A percentile compares a stretch with the other conserved stretches of the same genome.
These are phyloP conservation scores for Cucurbita maxima DNA, from an alignment of 306 rosid species.

Conservation along the genomic window DNA sequence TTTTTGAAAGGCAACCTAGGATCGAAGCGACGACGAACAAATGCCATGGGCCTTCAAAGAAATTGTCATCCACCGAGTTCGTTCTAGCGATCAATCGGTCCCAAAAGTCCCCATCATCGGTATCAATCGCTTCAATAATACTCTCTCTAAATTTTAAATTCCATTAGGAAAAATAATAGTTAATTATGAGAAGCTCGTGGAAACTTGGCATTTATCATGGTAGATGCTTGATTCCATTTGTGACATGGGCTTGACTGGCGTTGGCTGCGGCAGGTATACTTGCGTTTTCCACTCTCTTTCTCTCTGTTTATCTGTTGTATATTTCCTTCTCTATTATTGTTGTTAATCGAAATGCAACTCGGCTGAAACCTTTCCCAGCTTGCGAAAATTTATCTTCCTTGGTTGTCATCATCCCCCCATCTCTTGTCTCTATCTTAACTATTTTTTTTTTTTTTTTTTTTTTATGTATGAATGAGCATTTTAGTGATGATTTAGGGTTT, in stretches of 20 bases:
- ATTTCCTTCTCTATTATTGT: background rate
- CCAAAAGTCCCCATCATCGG: background rate
- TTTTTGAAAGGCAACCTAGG: background rate
- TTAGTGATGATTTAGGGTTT: background rate
- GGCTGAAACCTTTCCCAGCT: background rate
- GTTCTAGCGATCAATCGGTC: background rate
- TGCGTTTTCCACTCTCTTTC: background rate
- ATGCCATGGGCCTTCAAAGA: background rate
- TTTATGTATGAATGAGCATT: background rate
- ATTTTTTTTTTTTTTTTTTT: background rate
- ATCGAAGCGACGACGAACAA: background rate
- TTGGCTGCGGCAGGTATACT: background rate
- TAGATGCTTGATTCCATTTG: background rate
- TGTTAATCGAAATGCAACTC: background rate
- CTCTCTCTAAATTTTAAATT: background rate
- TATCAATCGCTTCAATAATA: background rate
- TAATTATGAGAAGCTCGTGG: background rate
- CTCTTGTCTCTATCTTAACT: background rate
- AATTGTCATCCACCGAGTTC: background rate
- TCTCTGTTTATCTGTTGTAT: background rate
- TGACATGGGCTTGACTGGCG: background rate
- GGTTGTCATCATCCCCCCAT: background rate
- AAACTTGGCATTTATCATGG: background rate
- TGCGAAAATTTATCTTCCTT: background rate
- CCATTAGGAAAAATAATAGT: background rate